Base-by-base conservation (phyloP, 495 filamentous ascomycete genomes). In the Neurospora africana region DNA sequence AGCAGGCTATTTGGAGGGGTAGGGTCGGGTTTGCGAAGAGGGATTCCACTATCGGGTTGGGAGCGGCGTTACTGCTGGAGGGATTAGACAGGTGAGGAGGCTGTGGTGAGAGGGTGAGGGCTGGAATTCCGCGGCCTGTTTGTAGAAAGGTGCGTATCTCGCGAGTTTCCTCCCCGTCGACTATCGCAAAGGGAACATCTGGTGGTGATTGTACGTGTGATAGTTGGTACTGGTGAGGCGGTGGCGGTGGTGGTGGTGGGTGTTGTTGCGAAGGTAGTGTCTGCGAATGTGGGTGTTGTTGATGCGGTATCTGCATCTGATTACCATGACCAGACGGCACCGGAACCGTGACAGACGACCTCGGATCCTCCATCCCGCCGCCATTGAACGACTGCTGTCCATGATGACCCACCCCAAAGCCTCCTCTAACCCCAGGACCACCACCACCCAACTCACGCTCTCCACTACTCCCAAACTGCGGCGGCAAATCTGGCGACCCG, bases 161-260 rank as follows among this genome's bases (percentile, higher is more conserved):
- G 4, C 41, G 67, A 8, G 69, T 72, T 23, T 78, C 76, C 2
- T 71, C 71, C 2, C 76, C 67, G 58, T 78, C 76, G 30, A 78
- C 23, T 10, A 76, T 39, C 9, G 75, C 76, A 13, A 71, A 35
- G 17, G 36, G 35, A 4, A 10, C 23, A 1, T 19, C 47, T 1
- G 19, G 36, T 19, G 44, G n/a, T 30, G 19, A 17, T 36, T 71
- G 72, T 30, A 15, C 21, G 13, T 15, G 47, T 3, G 27, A 8
- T 27, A 36, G 13, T 5, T 40, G 69, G 69, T 68, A 67, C 10
- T 33, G 27, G 61, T 47, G 69, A 43, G 10, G 27, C 47, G 21
- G 47, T 1, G 30, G 23, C 13, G 8, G 69, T 30, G 10, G 27
- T 23, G 21, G 47, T 1, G 30, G 23, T 13, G 8, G 39, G 43